Base-by-base conservation (phyloP, 164 flowering plant species). In the Liriodendron chinense region DNA sequence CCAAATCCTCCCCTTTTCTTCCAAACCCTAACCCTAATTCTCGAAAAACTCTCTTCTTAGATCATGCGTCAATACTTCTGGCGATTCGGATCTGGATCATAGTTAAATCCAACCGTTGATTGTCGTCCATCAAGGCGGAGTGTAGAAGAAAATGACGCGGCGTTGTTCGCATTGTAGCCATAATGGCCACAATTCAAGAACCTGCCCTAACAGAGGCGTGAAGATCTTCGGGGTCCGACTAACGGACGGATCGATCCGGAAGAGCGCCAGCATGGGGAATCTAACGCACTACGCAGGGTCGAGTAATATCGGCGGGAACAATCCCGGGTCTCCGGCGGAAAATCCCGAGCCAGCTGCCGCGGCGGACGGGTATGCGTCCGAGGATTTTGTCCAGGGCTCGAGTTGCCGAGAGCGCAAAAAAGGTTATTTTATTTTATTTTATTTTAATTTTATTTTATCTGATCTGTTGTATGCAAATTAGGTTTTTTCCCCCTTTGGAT, bases 231-330 rank as follows among this genome's bases (percentile, higher is more conserved):
- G 98, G 14, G 98, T 94, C 53, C 85, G 94, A 49, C 80, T 94
- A 72, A 92, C 94, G 43, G 98, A 91, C 71, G 97, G 96, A 64
- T 90, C 87, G 78, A 92, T 94, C 78, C 89, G 95, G 75, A 94
- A 94, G 85, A 94, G 98, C 75, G 98, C 94, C 14, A 94, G 98
- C 78, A 94, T 94, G 97, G 95, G 98, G 3, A 94, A 94, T 68
- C 81, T 94, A 69, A 71, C 83, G 82, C 96, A 91, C 79, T 91
- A 88, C 64, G 57, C 83, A 28, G 89, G 85, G 25, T 82, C 89
- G n/a, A 69, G 48, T 50, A 72, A 49, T 1, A 67, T 64, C 72
- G 61, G 64, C 59, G 75, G 69, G 9, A 80, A 74, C 59, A 79
- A 63, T 68, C 80, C 82, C 28, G 88, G 80, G 21, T 90, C 93